Base-by-base conservation (phyloP, 768 basidiomycete species). In the Lyophyllum shimeji region DNA sequence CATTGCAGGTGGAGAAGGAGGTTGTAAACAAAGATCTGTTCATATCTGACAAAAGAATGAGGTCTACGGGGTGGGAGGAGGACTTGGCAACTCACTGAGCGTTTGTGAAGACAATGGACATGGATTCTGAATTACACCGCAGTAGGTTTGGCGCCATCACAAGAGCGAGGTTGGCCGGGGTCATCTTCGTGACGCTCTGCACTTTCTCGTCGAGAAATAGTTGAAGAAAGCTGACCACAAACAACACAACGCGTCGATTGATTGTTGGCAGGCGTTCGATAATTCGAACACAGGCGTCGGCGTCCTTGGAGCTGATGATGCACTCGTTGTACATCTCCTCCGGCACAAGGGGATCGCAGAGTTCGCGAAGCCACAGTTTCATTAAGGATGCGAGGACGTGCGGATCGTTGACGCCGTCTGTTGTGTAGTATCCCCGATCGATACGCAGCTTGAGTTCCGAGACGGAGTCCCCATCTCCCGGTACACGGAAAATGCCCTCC, bases 91-190 rank as follows among this genome's bases (percentile, higher is more conserved):
- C 91, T 72, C 65, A 94, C 93, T 90, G 89, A 13, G 95, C 83
- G 70, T 96, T 97, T 29, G 90, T 94, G 67, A 93, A 95, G 9
- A 95, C 93, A 9, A 95, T 77, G 7, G 88, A 80, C 81, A 95
- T 87, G n/a, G 85, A 90, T 46, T 93, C 89, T 15, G 91, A 93
- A 62, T 80, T 88, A 66, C 94, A 95, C 53, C 94, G 77, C 44
- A 97, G 70, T 43, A 97, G 69, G 71, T 96, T 96, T 7, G 94
- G 94, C 1, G 94, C 92, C 86, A 97, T 90, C 18, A 97, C 92
- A 15, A 95, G 74, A 8, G 94, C 92, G 58, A 96, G 73, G 69
- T 94, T 95, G 34, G 85, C 85, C 11, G 89, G 82, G 2, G 92
- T 95, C 94, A 95, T 96, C 73, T 95, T 93, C 40, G 92, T 94